phyloP scores from a whole-genome alignment of 176 grass and related monocot genomes.

The Aegilops longissima region DNA sequence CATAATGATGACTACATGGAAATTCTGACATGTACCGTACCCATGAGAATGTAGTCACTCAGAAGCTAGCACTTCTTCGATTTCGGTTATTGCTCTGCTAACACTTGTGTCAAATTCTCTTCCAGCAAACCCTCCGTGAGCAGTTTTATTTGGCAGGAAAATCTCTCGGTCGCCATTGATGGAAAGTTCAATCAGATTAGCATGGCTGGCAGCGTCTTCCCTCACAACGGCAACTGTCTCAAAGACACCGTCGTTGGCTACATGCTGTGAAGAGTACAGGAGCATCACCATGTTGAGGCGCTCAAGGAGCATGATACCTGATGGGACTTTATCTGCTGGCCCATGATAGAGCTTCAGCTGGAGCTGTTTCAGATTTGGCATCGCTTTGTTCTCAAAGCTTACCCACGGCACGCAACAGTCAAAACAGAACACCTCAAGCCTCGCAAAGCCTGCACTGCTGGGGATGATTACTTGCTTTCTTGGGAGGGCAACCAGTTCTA shows the following conservation, averaged over 20 bases:
- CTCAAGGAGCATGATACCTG: neutral
- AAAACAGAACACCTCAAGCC: neutral
- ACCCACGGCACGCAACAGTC: neutral
- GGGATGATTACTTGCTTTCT: neutral
- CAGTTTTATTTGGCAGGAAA: neutral
- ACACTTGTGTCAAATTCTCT: neutral
- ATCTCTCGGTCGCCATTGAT: neutral
- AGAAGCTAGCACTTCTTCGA: too few relatives aligned
- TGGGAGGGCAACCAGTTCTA: neutral
- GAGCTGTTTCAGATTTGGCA: neutral
- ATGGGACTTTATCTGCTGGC: neutral
- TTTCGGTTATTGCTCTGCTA: too few relatives aligned
- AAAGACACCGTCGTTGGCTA: accelerated
- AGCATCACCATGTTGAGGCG: neutral
- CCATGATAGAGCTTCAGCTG: neutral
- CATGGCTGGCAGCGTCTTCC: neutral
- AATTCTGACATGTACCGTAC: too few relatives aligned
- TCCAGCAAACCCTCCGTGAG: neutral
- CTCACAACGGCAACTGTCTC: neutral
- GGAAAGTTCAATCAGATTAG: neutral
- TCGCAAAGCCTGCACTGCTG: neutral
- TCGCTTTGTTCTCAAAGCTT: neutral
- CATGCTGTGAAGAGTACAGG: neutral
- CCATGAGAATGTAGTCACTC: too few relatives aligned
- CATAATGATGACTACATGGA: too few relatives aligned